Base-by-base conservation (phyloP, 371 early-diverging fungal species). In the Mucor irregularis region DNA sequence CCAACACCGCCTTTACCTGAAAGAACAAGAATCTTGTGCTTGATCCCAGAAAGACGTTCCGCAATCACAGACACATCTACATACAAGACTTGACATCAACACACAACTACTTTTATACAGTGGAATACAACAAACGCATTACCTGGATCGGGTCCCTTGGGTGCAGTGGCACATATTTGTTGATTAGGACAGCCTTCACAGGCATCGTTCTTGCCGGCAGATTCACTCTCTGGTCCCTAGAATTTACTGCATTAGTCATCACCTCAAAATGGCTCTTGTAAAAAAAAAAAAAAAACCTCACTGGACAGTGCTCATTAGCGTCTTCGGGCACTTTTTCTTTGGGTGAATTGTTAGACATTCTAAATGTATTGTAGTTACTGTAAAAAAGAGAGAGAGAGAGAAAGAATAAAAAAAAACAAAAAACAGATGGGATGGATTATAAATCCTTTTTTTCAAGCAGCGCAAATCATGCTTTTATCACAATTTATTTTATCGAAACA, bases 1-100 rank as follows among this genome's bases (percentile, higher is more conserved):
- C 98, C 99, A 6, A 99, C 99, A 30, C 99, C 99, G 37, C 99
- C 99, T 70, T 99, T 99, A 48, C 99, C 99, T 6, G 96, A 95
- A 33, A 99, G 87, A 2, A 99, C 85, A n/a, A 99, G 81, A 45
- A 99, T 78, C 66, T 92, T 92, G 65, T 90, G 89, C 58, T 83
- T 84, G 22, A 92, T 85, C 17, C 64, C 61, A 2, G 67, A 54
- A 61, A 95, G 71, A 34, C 90, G 79, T 33, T 87, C 81, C 5
- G 82, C 83, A 46, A 95, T 92, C 7, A 88, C 56, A 6, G 88
- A 75, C 30, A 97, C 76, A 56, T 86, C 94, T 87, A 48, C 9
- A 19, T 24, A 45, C n/a, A n/a, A n/a, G n/a, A n/a, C n/a, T n/a
- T n/a, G n/a, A n/a, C n/a, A n/a, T n/a, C n/a, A n/a, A n/a, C n/a